Evolutionary conservation across 441 rosid genomes (phyloP).

Genomic region (Raphanus hybrid): DNA sequence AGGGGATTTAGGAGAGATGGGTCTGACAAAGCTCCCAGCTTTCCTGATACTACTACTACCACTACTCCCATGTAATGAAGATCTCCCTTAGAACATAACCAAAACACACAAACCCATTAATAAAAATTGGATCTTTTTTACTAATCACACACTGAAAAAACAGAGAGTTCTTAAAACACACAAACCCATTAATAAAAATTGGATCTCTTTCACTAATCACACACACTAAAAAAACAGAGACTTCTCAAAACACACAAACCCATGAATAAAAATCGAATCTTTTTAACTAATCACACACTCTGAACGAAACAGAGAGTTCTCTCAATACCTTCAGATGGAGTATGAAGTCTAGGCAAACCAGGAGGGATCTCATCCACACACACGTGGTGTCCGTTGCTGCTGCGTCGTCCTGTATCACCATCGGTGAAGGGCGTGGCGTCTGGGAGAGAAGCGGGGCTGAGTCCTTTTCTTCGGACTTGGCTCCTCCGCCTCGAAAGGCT

Average conservation of each 20-base stretch:
- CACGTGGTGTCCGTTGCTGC: constrained; percentile 60
- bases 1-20: constrained; percentile 95
- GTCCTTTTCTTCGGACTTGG: constrained; percentile 48
- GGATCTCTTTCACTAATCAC: no score
- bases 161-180: not conserved
- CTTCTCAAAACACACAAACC: not conserved
- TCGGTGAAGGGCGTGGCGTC: constrained; percentile 67
- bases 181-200: no score
- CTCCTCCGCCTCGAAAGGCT: constrained; percentile 54
- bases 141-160: not conserved
- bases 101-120: no score
- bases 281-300: not conserved
- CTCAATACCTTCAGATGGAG: constrained; percentile 77
- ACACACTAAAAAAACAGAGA: not conserved
- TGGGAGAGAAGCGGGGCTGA: constrained; percentile 68
- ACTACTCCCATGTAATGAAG: constrained; percentile 55
- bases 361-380: constrained; percentile 76
- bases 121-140: no score
- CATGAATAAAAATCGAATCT: no score
- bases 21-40: constrained; percentile 65
- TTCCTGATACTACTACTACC: constrained; percentile 49
- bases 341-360: constrained; percentile 84
- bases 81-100: constrained; percentile 52
- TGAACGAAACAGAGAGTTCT: not conserved
- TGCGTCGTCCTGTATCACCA: constrained; percentile 53